A percentile compares a stretch with the other conserved stretches of the same genome.
Evolutionary conservation across 2,329 filamentous ascomycete genomes (phyloP).

Genomic region (Colletotrichum euphorbiae): DNA sequence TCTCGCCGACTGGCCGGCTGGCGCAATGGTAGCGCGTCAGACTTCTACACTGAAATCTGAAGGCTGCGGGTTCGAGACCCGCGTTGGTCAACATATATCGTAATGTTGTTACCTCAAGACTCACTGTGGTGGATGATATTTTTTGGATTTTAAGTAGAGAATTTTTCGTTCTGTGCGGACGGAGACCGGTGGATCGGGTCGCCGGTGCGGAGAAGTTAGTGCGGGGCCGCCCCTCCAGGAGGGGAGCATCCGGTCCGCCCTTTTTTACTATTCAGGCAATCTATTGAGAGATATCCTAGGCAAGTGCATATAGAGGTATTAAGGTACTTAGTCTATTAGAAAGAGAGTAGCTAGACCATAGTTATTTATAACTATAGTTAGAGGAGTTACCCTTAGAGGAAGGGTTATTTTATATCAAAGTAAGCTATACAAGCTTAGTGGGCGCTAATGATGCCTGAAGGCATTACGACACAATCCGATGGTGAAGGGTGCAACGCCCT

Average conservation of each 20-base stretch:
- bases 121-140: not conserved
- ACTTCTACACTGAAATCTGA: conserved; percentile 37
- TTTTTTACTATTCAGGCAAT: conserved; percentile 43
- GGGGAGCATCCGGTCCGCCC: not conserved
- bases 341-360: too few relatives aligned
- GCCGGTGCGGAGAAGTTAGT: not conserved
- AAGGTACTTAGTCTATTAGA: too few relatives aligned
- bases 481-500: conserved; percentile 46
- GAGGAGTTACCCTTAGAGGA: too few relatives aligned
- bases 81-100: conserved; percentile 20
- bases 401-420: too few relatives aligned
- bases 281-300: too few relatives aligned
- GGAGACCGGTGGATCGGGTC: not conserved
- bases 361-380: too few relatives aligned
- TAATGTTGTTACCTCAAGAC: not conserved
- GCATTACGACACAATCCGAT: too few relatives aligned
- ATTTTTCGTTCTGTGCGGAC: not conserved
- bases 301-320: too few relatives aligned
- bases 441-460: too few relatives aligned
- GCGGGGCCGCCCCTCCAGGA: not conserved
- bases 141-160: not conserved
- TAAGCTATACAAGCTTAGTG: too few relatives aligned
- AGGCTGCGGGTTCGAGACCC: conserved; percentile 39
- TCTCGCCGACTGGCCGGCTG: conserved; percentile 24
- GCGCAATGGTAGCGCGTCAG: conserved; percentile 40